Conservation (phyloP, 805 yeast species). For the Yarrowia osloensis region DNA sequence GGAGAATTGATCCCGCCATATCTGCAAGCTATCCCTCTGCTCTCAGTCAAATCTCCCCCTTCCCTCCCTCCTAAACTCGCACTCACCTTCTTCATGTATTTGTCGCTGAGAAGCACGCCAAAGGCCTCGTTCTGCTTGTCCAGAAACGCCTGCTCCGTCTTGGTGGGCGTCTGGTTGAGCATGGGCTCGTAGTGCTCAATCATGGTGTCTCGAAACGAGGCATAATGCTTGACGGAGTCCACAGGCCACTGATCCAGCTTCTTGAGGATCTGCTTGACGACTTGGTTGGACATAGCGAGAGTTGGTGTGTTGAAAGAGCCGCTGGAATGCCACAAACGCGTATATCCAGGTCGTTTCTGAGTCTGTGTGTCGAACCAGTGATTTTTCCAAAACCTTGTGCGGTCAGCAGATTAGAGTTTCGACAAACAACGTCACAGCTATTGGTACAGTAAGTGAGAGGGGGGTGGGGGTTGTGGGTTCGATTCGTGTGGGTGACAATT, state of each 20-base stretch:
- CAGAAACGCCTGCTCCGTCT: constrained; percentile 15
- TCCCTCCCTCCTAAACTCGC: not conserved
- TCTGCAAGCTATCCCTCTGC: too few species aligned
- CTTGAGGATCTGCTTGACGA: constrained; percentile 26
- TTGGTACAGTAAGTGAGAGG: not conserved
- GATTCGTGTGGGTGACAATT: not conserved
- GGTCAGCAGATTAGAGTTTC: not conserved
- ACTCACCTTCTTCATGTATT: constrained; percentile 31
- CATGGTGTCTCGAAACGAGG: constrained; percentile 28
- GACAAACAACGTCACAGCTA: not conserved
- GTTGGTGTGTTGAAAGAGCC: not conserved
- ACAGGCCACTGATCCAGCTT: constrained; percentile 28
- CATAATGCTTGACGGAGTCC: constrained; percentile 28
- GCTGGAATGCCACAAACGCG: constrained; percentile 5
- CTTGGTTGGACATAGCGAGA: constrained; percentile 15
- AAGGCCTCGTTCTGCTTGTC: constrained; percentile 29
- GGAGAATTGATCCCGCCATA: too few species aligned
- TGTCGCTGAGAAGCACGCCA: constrained; percentile 19
- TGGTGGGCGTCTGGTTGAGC: constrained; percentile 22
- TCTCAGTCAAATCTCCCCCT: too few species aligned
- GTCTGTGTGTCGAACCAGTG: not conserved
- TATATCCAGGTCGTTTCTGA: not conserved
- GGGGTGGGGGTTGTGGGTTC: not conserved
- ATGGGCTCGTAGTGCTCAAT: constrained; percentile 27
- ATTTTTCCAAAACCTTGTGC: constrained; percentile 15